A percentile compares a stretch with the other conserved stretches of the same genome.
phyloP scores from a whole-genome alignment of 2,329 filamentous ascomycete genomes.

The Teratosphaeria gauchensis region DNA sequence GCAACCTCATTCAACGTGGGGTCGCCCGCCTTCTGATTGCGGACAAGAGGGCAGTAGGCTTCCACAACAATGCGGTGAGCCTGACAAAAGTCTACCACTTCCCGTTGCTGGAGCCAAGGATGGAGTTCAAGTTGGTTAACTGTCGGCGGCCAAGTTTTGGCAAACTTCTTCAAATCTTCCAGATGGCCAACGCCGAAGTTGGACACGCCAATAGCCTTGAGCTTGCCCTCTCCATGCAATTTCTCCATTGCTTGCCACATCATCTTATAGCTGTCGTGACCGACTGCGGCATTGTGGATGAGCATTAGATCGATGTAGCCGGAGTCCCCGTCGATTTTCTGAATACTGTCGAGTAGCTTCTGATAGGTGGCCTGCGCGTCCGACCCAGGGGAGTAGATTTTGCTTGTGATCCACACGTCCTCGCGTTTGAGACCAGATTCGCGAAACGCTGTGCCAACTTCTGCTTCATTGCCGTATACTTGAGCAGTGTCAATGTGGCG shows the following conservation, averaged over 20 bases:
- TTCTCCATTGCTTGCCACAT: conserved; percentile 60
- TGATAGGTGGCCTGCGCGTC: conserved; percentile 51
- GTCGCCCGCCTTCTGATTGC: conserved; percentile 63
- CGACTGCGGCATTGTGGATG: conserved; percentile 55
- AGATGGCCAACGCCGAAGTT: conserved; percentile 58
- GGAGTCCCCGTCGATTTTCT: conserved; percentile 46
- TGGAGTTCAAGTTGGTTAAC: conserved; percentile 70
- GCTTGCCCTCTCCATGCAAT: conserved; percentile 49
- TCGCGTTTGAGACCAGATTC: conserved; percentile 46
- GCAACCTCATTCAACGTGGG: conserved; percentile 54
- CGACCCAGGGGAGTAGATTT: conserved; percentile 49
- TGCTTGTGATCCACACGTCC: conserved; percentile 61
- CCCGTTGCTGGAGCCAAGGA: conserved; percentile 59
- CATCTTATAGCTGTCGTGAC: conserved; percentile 45
- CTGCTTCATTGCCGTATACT: conserved; percentile 58
- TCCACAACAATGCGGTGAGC: conserved; percentile 51
- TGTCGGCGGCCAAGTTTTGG: conserved; percentile 58
- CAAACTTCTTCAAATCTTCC: conserved; percentile 57
- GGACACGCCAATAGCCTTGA: conserved; percentile 60
- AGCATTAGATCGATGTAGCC: conserved; percentile 65
- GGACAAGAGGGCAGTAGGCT: conserved; percentile 58
- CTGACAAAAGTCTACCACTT: conserved; percentile 48
- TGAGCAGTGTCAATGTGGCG: conserved; percentile 60
- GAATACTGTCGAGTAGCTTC: conserved; percentile 51
- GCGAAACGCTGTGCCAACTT: conserved; percentile 56